Percentiles rank a stretch among this genome's conserved stretches.
Evolutionary conservation across 768 basidiomycete species (phyloP).

Genomic region (Porphyrellus cyaneotinctus): DNA sequence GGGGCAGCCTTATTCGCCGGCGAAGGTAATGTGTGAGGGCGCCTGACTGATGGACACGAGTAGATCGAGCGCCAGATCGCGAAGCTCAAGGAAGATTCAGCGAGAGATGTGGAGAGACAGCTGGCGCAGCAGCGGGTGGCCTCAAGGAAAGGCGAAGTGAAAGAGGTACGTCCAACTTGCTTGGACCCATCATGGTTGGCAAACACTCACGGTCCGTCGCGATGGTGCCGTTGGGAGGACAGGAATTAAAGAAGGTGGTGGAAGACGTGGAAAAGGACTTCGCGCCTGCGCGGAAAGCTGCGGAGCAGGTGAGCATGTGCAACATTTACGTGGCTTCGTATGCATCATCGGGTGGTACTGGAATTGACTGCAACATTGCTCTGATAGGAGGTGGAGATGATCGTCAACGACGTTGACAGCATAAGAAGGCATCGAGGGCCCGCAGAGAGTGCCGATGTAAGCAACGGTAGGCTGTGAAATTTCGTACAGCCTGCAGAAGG

Average conservation of each 20-base stretch:
- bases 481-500: not conserved
- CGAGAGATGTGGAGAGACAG: conserved; percentile 21
- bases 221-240: not conserved
- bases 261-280: conserved; percentile 1
- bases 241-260: conserved; percentile 1
- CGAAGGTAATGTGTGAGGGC: not conserved
- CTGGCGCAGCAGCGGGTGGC: conserved; percentile 16
- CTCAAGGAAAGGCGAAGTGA: not conserved
- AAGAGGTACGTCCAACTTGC: conserved; percentile 9
- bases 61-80: conserved; percentile 23
- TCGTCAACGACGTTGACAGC: not conserved
- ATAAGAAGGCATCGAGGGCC: not conserved
- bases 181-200: not conserved
- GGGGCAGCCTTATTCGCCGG: not conserved
- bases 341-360: no score
- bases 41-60: not conserved
- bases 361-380: no score
- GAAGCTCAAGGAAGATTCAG: conserved; percentile 21
- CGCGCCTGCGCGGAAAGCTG: conserved; percentile 3
- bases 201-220: not conserved
- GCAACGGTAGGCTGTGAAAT: not conserved
- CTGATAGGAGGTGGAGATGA: conserved; percentile 7
- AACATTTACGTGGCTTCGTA: not conserved
- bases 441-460: not conserved
- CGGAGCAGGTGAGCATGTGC: conserved; percentile 10